Conservation (phyloP, 495 filamentous ascomycete species). For the Penicillium herquei region DNA sequence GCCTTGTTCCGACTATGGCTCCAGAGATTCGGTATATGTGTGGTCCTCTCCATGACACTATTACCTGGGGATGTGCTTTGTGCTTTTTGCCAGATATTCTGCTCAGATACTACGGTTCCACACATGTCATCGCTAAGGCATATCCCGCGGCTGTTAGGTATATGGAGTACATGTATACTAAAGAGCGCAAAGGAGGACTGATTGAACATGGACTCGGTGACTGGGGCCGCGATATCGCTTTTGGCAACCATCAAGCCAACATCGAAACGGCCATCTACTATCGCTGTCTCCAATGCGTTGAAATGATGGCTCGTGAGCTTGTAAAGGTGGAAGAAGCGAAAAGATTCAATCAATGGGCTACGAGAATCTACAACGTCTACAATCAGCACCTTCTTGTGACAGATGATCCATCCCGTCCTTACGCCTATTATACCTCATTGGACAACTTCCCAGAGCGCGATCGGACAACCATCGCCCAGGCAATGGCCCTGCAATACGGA, state of each 20-base stretch:
- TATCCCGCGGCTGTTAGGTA: slow-evolving; percentile 25
- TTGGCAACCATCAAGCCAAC: slow-evolving; percentile 31
- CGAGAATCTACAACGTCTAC: slow-evolving; percentile 21
- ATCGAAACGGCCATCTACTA: slow-evolving; percentile 33
- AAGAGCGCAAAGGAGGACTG: slow-evolving; percentile 25
- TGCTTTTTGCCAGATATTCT: slow-evolving; percentile 27
- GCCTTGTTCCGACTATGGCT: slow-evolving; percentile 30
- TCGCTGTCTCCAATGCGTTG: slow-evolving; percentile 25
- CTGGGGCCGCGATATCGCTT: slow-evolving; percentile 30
- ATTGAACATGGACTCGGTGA: slow-evolving; percentile 31
- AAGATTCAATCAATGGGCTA: slow-evolving; percentile 19
- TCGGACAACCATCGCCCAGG: slow-evolving; percentile 23
- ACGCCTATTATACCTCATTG: slow-evolving; percentile 26
- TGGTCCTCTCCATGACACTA: slow-evolving; percentile 31
- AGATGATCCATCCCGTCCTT: slow-evolving; percentile 14
- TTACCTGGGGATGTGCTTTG: slow-evolving; percentile 31
- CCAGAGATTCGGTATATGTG: slow-evolving; percentile 33
- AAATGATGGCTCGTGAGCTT: slow-evolving; percentile 27
- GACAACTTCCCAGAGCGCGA: slow-evolving; percentile 23
- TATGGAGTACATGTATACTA: slow-evolving; percentile 30
- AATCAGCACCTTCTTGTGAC: slow-evolving; percentile 26
- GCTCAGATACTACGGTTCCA: slow-evolving; percentile 25
- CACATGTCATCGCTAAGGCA: slow-evolving; percentile 21
- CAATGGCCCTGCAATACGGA: slow-evolving; percentile 26
- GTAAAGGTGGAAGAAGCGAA: slow-evolving; percentile 17